Evolutionary conservation across 2,329 filamentous ascomycete genomes (phyloP), one percentile per base, ranked within the genome.

Genomic region (Parastagonospora nodorum): DNA sequence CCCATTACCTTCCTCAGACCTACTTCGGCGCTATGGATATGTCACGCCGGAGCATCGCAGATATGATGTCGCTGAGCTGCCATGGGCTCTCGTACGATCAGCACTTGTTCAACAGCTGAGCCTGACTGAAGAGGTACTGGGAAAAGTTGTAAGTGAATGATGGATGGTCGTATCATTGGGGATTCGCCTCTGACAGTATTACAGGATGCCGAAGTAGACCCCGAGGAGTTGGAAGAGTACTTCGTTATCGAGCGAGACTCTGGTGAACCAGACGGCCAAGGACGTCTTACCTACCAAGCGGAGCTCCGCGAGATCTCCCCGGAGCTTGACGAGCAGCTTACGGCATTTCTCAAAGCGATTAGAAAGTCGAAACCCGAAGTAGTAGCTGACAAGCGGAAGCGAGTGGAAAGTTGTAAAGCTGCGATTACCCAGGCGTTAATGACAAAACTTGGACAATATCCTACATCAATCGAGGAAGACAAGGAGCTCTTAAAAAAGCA

Each of bases 171-270:
- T 5, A 10, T 2, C 11, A 15, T 14, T 9, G 10, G 19, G 5
- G 19, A 24, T 29, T 19, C 4, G 24, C 10, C 35, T 28, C n/a
- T 44, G 19, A 27, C 4, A 24, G 14, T 2, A 32, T 28, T 6
- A 28, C 51, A 63, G 51, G 52, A 45, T n/a, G 33, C 30, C 5
- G 24, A 49, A 5, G 24, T 48, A 2, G 51, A 55, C 6, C 28
- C 48, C 14, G 53, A 58, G 2, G 55, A 60, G n/a, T 19, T 60
- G 0, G 57, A 60, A 28, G 60, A 63, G 1, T 55, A 52, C 16
- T 62, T 62, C 35, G 42, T 63, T 6, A 46, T 65, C 16, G 62
- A 65, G 41, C 62, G 62, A 16, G 60, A 65, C 32, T 58, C 62
- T 1, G 62, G 62, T 8, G 62, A 61, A 15, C 62, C 62, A 4